Evolutionary conservation across 192 early-diverging fungal genomes (phyloP).

Genomic region (Coemansia sp.): DNA sequence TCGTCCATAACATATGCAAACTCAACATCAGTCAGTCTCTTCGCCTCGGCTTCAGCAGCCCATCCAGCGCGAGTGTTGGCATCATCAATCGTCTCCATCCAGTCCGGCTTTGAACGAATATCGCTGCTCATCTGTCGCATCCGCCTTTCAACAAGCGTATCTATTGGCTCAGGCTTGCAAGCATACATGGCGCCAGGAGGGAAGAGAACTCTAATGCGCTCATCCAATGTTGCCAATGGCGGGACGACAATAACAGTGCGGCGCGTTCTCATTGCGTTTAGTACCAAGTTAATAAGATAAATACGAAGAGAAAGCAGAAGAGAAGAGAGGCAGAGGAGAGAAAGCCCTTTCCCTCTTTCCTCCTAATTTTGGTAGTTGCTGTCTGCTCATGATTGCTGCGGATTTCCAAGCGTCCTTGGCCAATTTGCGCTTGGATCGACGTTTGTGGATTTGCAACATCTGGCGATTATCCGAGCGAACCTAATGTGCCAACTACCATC

Average conservation of each 20-base stretch:
- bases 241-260: not conserved
- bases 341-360: no score
- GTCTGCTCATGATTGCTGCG: no score
- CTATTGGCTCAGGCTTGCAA: not conserved
- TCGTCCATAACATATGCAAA: slow-evolving; percentile 52
- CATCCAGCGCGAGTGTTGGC: slow-evolving; percentile 27
- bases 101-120: slow-evolving; percentile 56
- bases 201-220: not conserved
- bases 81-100: slow-evolving; percentile 37
- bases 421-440: no score
- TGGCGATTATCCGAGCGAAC: no score
- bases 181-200: slow-evolving; percentile 18
- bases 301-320: not conserved
- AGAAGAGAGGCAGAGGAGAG: no score
- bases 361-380: no score
- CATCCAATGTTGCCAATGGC: not conserved
- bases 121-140: slow-evolving; percentile 36
- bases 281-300: not conserved
- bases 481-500: not conserved
- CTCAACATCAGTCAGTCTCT: slow-evolving; percentile 41
- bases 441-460: no score
- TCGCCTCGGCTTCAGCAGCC: slow-evolving; percentile 19
- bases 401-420: no score
- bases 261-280: not conserved
- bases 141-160: slow-evolving; percentile 24